Base-by-base conservation (phyloP, 768 basidiomycete species). In the Termitomyces sp. region DNA sequence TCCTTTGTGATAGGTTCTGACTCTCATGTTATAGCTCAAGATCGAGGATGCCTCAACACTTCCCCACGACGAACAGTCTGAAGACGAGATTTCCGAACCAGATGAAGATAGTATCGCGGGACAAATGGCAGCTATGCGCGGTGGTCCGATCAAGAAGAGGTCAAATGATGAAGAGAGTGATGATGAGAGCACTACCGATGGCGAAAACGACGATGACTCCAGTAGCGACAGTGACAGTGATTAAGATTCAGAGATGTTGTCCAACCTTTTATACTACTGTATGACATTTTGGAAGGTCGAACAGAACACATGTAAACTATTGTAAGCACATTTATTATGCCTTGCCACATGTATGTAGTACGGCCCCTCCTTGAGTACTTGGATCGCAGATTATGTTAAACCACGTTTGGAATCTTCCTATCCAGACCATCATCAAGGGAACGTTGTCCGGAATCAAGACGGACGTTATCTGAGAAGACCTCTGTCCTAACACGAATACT, bases 1-100 rank as follows among this genome's bases (percentile, higher is more conserved):
- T 19, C 53, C 19, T n/a, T 33, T 44, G 14, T 5, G 26, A 46
- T 50, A 31, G 30, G 11, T 52, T 66, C 51, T 63, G 42, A 61
- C 57, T 44, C 51, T 58, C 21, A 51, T 21, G 11, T 38, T 60
- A 9, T 38, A 95, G 92, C 84, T 97, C 59, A 87, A 88, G 67
- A 87, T 97, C 35, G 91, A 94, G 53, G 87, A 92, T 42, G 73
- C 81, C 3, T 78, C 85, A 10, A 76, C 75, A 1, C 72, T 87
- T 17, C 75, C 68, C 11, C 73, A 74, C 0, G 85, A 85, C 6
- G 87, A 87, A 41, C 68, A 73, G 30, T 74, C 74, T 21, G 95
- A 96, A 37, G 94, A 98, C 66, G 95, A 97, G 57, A 99, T 98
- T 61, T 97, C 94, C 0, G 97, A 98, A 49, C 97, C 97, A 0